Evolutionary conservation across 495 filamentous ascomycete species (phyloP).

Genomic region (Aspergillus baeticus): DNA sequence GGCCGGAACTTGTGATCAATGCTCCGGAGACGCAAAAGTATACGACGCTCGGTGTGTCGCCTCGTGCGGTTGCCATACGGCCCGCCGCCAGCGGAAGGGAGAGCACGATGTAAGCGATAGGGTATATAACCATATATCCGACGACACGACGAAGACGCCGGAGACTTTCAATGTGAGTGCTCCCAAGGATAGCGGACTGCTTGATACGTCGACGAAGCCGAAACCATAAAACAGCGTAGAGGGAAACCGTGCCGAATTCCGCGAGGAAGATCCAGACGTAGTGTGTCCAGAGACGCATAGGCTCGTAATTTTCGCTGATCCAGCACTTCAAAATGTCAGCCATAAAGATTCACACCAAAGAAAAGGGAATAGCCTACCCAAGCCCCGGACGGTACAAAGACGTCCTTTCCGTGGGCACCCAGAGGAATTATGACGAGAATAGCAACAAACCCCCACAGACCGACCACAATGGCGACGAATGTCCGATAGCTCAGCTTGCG

Average conservation of each 20-base stretch:
- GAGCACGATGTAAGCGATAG: slow-evolving; percentile 68
- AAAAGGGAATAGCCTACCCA: slow-evolving; percentile 48
- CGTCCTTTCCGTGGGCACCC: slow-evolving; percentile 51
- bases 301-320: slow-evolving; percentile 61
- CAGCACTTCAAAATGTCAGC: slow-evolving; percentile 56
- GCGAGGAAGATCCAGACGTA: slow-evolving; percentile 79
- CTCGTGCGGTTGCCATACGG: slow-evolving; percentile 64
- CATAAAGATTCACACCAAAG: not conserved
- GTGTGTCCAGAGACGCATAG: slow-evolving; percentile 66
- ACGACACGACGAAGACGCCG: slow-evolving; percentile 49
- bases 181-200: slow-evolving; percentile 38
- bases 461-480: slow-evolving; percentile 50
- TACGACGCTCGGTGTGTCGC: slow-evolving; percentile 47
- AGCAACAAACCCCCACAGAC: slow-evolving; percentile 60
- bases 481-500: slow-evolving; percentile 52
- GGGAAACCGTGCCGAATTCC: slow-evolving; percentile 59
- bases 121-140: slow-evolving; percentile 73
- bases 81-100: slow-evolving; percentile 70
- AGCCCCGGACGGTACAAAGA: slow-evolving; percentile 59
- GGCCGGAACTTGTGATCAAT: slow-evolving; percentile 70
- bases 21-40: slow-evolving; percentile 72
- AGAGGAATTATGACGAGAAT: slow-evolving; percentile 56
- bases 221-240: slow-evolving; percentile 66
- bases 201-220: slow-evolving; percentile 51
- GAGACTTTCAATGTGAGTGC: slow-evolving; percentile 38